Base-by-base conservation (phyloP, 768 basidiomycete species). In the Macrocybe gigantea region DNA sequence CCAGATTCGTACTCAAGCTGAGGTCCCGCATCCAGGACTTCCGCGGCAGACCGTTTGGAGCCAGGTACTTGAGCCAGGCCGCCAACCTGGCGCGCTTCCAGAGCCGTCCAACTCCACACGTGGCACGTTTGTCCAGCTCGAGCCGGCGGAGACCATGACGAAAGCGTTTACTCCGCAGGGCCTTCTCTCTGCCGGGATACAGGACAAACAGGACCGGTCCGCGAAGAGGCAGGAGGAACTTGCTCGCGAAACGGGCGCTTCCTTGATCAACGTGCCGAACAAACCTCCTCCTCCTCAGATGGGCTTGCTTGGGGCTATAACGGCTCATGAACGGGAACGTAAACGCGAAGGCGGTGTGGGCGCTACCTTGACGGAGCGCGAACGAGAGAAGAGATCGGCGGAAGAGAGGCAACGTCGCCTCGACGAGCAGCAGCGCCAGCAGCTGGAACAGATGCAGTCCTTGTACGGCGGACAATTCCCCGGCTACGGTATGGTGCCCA, bases 81-180 rank as follows among this genome's bases (percentile, higher is more conserved):
- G 74, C 37, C 71, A 74, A 38, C 65, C 74, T 38, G 75, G 73
- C 49, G 62, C 67, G 12, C 60, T 68, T 51, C 68, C 61, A 37
- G 76, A 73, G 34, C 59, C 62, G 8, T 47, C 60, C n/a, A 63
- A 60, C 41, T 67, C 60, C 62, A 22, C 22, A 22, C 56, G 78
- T 59, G 82, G 94, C 46, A 79, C 79, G 1, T 77, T 86, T 41
- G 81, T 85, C 30, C 88, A 88, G 57, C 72, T 92, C 29, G 88
- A 91, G 44, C 73, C 82, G 5, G 74, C 82, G 1, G 80, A 85
- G 47, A 79, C 77, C 13, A 84, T 93, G 75, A 94, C 90, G 7
- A 95, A 94, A 61, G 93, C 93, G 1, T 96, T 97, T 60, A 87
- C 90, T 0, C 93, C 94, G 3, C 93, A 95, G 51, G 96, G 96